Evolutionary conservation across 1,139 yeast genomes (phyloP), one percentile per base, ranked within the genome.

Genomic region (Ashbya aceris): DNA sequence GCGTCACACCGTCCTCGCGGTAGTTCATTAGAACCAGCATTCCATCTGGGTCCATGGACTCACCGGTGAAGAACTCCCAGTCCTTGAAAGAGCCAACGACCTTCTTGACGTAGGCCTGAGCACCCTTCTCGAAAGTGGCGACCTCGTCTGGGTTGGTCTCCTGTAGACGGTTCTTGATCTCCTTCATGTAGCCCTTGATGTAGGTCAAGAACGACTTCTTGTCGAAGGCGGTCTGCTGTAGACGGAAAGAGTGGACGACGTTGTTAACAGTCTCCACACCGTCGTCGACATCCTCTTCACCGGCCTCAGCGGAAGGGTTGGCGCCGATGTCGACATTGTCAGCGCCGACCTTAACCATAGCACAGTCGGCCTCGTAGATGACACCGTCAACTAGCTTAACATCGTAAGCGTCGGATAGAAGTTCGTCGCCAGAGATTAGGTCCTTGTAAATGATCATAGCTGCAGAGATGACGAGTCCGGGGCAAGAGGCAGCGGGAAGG

Each of bases 51-150:
- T 93, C 96, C 99, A 91, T 93, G 65, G 95, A 83, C 77, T 91
- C 97, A 77, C 98, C 98, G 58, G 96, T 91, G 87, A 72, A 91
- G 79, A 91, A 91, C 67, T 91, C 98, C 94, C 93, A 91, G 79
- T 91, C 98, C 68, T 81, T 82, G 91, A 91, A 91, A 70, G 87
- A 82, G 61, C 80, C 83, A 62, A 91, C 69, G 58, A 91, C 83
- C 79, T 91, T 93, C 84, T 93, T 91, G 71, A 84, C 94, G 77
- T 86, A 89, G 58, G 84, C 72, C 57, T 80, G 76, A 60, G 98
- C 98, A 68, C 96, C 96, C 78, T 89, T 89, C 79, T 89, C 96
- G 70, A 91, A 91, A 55, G 68, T 73, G 64, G 83, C 80, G 61
- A 91, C 77, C 57, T 73, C 76, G 42, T 89, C 97, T 65, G 98